Evolutionary conservation across 192 early-diverging fungal genomes (phyloP), one percentile per base, ranked within the genome.

Genomic region (Coemansia biformis): DNA sequence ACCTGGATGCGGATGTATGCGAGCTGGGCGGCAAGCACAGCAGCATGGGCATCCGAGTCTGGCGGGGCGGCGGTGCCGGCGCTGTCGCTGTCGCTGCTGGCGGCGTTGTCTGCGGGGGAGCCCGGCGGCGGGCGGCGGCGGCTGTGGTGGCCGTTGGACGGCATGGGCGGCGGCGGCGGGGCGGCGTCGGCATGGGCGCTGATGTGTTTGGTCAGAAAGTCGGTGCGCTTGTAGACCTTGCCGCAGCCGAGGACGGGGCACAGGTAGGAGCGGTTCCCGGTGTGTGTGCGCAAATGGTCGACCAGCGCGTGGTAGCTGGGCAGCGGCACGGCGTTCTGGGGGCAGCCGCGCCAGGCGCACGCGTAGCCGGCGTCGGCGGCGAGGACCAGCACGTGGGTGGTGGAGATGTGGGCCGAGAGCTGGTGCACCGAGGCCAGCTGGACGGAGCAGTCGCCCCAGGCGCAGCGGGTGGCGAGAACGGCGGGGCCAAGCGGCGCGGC

Each of bases 151-250:
- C 18, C 38, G 38, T 10, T 19, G 12, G 18, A n/a, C 4, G 51
- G 26, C 49, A 21, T 35, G 47, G 24, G 14, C 22, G 15, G 23
- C 24, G 35, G 24, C n/a, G 19, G 31, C 11, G 31, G 46, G 13
- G 50, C 30, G 18, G 37, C 45, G 22, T 37, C 23, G 7, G 82
- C 72, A 35, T 79, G 81, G 19, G 70, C 72, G 28, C 65, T 57
- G 13, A 67, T 70, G 44, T 87, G 86, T 14, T 76, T 75, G 10
- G 69, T 54, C 8, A 87, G 55, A 24, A 80, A 83, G 56, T 85
- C 86, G 2, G 80, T 78, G 39, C 83, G 76, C 38, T 80, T 81
- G 57, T 85, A 87, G 34, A 70, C 69, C 42, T 84, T 85, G 31
- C 72, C 77, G 34, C 85, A 87, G 23, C 74, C 81, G 21, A 75